phyloP scores from a whole-genome alignment of 192 early-diverging fungal species.

The Endogone sp. region DNA sequence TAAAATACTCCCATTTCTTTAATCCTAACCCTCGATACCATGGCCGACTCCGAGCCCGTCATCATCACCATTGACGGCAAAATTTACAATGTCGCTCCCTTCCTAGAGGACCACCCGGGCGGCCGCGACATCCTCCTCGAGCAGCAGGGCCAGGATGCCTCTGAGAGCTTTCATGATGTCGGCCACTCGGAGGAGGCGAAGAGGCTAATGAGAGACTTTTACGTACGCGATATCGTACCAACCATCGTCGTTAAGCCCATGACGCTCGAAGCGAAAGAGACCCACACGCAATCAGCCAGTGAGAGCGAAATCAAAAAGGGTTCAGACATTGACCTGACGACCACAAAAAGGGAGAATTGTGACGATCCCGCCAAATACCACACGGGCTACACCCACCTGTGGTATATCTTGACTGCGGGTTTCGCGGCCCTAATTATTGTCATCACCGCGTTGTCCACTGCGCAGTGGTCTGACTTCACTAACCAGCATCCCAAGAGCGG shows the following conservation, averaged over 20 bases:
- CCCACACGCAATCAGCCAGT: not conserved
- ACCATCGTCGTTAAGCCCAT: not conserved
- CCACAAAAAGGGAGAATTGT: too few relatives aligned
- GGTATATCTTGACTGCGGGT: not conserved
- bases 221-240: not conserved
- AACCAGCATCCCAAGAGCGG: not conserved
- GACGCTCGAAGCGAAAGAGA: not conserved
- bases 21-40: too few relatives aligned
- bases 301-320: not conserved
- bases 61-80: not conserved
- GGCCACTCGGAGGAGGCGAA: constrained; percentile 90
- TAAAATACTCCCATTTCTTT: too few relatives aligned
- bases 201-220: not conserved
- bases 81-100: not conserved
- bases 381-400: not conserved
- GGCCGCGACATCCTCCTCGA: not conserved
- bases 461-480: not conserved
- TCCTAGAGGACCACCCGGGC: not conserved
- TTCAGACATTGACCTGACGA: too few relatives aligned
- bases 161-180: constrained; percentile 93
- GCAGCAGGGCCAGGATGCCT: constrained; percentile 68
- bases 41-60: not conserved
- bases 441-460: not conserved
- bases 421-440: not conserved
- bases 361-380: too few relatives aligned